Evolutionary conservation across 768 basidiomycete genomes (phyloP).

Genomic region (Rubroboletus pulcherrimus): DNA sequence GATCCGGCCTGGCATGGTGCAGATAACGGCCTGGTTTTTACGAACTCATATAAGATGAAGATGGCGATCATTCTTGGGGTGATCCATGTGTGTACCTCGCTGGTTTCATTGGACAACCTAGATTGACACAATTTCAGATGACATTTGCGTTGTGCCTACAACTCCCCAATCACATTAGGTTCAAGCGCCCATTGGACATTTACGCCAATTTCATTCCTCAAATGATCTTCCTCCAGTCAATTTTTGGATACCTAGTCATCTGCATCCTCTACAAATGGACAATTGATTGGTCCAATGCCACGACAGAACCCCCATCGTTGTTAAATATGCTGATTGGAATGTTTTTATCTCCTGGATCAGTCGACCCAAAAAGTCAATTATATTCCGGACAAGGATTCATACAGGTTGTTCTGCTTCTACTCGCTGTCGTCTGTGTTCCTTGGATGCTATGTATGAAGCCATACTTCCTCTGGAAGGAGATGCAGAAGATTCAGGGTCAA

Average conservation of each 20-base stretch:
- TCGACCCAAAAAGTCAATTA: conserved; percentile 64
- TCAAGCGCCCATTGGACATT: conserved; percentile 83
- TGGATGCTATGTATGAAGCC: conserved; percentile 94
- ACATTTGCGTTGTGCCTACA: conserved; percentile 96
- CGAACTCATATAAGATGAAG: conserved; percentile 99
- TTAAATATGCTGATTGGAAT: conserved; percentile 95
- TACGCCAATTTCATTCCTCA: conserved; percentile 96
- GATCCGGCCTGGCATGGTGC: conserved; percentile 95
- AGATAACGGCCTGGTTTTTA: conserved; percentile 88
- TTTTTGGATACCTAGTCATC: conserved; percentile 93
- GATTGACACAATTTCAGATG: conserved; percentile 61
- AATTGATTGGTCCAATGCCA: conserved; percentile 78
- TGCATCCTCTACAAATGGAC: conserved; percentile 98
- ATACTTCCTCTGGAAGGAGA: conserved; percentile 88
- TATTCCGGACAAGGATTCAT: conserved; percentile 86
- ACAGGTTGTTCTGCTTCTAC: conserved; percentile 71
- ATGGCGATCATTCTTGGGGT: conserved; percentile 97
- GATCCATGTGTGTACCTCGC: conserved; percentile 67
- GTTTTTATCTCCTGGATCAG: conserved; percentile 87
- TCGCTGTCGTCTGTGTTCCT: conserved; percentile 87
- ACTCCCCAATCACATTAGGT: conserved; percentile 91
- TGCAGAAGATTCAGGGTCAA: conserved; percentile 73
- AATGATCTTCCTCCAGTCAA: conserved; percentile 94
- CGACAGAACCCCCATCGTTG: conserved; percentile 77
- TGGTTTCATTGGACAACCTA: neutral